Conservation (phyloP, 208 protist species). For the Crithidia expoeki region DNA sequence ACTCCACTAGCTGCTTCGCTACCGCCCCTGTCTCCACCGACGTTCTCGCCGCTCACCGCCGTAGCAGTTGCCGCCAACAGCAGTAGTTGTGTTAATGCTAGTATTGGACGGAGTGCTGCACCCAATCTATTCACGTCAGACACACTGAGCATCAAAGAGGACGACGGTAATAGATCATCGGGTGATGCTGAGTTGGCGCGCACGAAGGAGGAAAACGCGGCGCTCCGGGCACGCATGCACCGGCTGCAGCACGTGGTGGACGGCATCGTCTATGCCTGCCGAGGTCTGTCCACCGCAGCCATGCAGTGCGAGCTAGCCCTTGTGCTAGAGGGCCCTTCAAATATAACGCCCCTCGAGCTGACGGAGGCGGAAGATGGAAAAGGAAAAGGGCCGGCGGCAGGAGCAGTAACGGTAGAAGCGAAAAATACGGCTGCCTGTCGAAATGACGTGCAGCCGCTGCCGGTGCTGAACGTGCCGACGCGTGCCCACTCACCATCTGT, state of each 20-base stretch:
- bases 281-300: conserved; percentile 9
- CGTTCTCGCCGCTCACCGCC: not conserved
- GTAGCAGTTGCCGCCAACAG: not conserved
- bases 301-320: conserved; percentile 17
- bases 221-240: not conserved
- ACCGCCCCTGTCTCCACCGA: not conserved
- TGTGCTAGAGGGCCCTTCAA: not conserved
- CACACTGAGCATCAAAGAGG: not conserved
- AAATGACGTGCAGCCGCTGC: not conserved
- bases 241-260: not conserved
- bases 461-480: not conserved
- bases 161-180: not conserved
- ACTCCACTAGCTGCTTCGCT: not conserved
- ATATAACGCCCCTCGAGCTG: not conserved
- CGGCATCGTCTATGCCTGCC: conserved; percentile 16
- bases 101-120: not conserved
- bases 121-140: not conserved
- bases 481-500: not conserved
- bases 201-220: not conserved
- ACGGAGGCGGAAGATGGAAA: not conserved
- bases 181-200: not conserved
- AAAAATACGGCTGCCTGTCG: not conserved
- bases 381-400: not conserved
- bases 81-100: not conserved
- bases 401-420: too few relatives aligned